Evolutionary conservation across 257 asterid genomes (phyloP), one percentile per base, ranked within the genome.

Genomic region (Petrea volubilis): DNA sequence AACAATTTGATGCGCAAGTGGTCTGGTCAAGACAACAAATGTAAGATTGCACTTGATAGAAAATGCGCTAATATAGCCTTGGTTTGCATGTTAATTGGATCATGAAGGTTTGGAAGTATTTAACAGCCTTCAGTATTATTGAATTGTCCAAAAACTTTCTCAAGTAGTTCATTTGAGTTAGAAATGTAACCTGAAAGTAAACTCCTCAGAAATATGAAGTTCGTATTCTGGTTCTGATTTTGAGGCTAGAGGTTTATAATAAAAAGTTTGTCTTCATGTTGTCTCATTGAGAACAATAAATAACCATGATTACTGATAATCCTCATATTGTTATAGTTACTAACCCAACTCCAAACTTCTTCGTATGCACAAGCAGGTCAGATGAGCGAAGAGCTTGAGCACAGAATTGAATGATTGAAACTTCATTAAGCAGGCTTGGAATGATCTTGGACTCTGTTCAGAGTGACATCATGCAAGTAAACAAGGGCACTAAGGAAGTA

Each of bases 371-470:
- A 56, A 64, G 74, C 91, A 92, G 97, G 88, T 80, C 92, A 88
- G 78, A 74, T 72, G 47, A 87, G 78, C 61, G 95, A 89, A 88
- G 95, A 91, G 76, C 88, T 94, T 52, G 97, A 90, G 67, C 97
- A 85, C 85, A 87, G 86, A 80, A 80, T 95, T 64, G 96, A 68
- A 78, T 82, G 87, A 78, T 92, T 40, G 99, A 95, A 82, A 90
- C 91, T 74, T 88, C 94, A 51, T 72, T 92, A 73, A 88, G 87
- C 84, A 88, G 94, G 83, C 76, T 84, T 51, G 96, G 92, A 68
- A 83, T 90, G 86, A 82, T 90, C 64, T 67, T 92, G 91, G 97
- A 95, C 79, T 89, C 96, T 60, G 77, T 92, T 74, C 99, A 95
- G 81, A 77, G 84, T 79, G 98, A 92, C 78, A 67, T 95, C 75